Evolutionary conservation across 805 yeast species (phyloP).

Genomic region (Jamesozyma lodderae): DNA sequence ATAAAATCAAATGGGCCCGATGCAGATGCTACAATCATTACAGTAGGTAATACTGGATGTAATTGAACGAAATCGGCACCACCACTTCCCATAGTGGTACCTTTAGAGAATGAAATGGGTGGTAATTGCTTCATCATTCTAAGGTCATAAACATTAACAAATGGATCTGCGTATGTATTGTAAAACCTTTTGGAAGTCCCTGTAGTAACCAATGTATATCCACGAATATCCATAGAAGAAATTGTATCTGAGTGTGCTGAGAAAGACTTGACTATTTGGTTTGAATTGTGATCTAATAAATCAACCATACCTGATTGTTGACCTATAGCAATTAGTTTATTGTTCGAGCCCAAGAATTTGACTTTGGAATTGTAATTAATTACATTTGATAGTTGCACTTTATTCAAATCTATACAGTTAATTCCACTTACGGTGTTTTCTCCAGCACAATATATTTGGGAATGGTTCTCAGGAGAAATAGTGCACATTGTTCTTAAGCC

Average conservation of each 20-base stretch:
- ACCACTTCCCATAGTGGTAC: conserved; percentile 37
- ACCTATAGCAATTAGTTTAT: conserved; percentile 51
- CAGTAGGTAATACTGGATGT: conserved; percentile 80
- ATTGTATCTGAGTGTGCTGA: conserved; percentile 52
- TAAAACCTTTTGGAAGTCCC: conserved; percentile 67
- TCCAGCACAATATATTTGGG: conserved; percentile 40
- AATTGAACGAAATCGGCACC: conserved; percentile 80
- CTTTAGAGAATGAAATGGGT: conserved; percentile 72
- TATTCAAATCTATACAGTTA: conserved; percentile 36
- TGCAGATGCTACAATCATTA: conserved; percentile 62
- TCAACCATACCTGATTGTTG: conserved; percentile 53
- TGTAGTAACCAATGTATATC: conserved; percentile 63
- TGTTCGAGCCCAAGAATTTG: conserved; percentile 40
- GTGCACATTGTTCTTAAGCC: conserved; percentile 36
- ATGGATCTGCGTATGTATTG: conserved; percentile 56
- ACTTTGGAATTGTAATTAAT: conserved; percentile 39
- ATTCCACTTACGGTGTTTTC: conserved; percentile 28
- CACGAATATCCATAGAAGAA: conserved; percentile 57
- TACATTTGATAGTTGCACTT: conserved; percentile 31
- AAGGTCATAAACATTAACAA: conserved; percentile 74
- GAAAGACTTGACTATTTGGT: conserved; percentile 43
- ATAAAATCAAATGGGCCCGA: conserved; percentile 79
- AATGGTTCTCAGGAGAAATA: conserved; percentile 32
- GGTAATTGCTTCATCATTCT: conserved; percentile 61
- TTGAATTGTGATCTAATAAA: conserved; percentile 48